Evolutionary conservation across 768 basidiomycete species (phyloP), one percentile per base, ranked within the genome.

Genomic region (Lentinula aciculospora): DNA sequence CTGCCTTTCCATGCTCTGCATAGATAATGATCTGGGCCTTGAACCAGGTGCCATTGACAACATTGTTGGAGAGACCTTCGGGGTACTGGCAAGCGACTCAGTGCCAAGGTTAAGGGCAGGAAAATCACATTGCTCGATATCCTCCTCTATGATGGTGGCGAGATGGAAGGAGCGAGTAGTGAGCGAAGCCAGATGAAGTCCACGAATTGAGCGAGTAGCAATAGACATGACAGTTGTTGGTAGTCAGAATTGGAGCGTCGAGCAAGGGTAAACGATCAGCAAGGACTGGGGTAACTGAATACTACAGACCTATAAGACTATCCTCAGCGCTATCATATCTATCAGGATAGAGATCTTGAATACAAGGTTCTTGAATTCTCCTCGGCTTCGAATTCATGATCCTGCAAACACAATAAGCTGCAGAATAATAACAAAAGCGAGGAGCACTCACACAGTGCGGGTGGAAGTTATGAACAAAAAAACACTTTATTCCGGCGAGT

Each of bases 261-360:
- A 23, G n/a, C 23, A 53, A 28, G 37, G 40, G 40, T 42, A 42
- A 42, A 7, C n/a, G 19, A 39, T 15, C 37, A 39, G 17, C 5
- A 39, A 39, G 8, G 8, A 39, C 13, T 39, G 37, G n/a, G 19
- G 19, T 23, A 25, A 34, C 17, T 0, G 19, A 21, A 10, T 13
- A 50, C 19, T 15, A 50, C 48, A 32, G 31, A 50, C 47, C 47
- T 50, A 19, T 7, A 10, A n/a, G 23, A 3, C 8, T 5, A 7
- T 50, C 36, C 17, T 53, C 51, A 36, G 37, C 51, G 39, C 51
- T 36, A 39, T 53, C 49, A 51, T 32, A 51, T 53, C 51, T 53
- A 39, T 53, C 51, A 5, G 51, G 51, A 53, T 39, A 53, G 7
- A 53, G 15, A 36, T 53, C 51, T 15, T 37, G 51, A 13, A 37